Percentiles rank a stretch among this genome's conserved stretches.
These are phyloP conservation scores for Oryza brachyantha DNA, from an alignment of 176 grass and related monocot species.

Conservation along the genomic window DNA sequence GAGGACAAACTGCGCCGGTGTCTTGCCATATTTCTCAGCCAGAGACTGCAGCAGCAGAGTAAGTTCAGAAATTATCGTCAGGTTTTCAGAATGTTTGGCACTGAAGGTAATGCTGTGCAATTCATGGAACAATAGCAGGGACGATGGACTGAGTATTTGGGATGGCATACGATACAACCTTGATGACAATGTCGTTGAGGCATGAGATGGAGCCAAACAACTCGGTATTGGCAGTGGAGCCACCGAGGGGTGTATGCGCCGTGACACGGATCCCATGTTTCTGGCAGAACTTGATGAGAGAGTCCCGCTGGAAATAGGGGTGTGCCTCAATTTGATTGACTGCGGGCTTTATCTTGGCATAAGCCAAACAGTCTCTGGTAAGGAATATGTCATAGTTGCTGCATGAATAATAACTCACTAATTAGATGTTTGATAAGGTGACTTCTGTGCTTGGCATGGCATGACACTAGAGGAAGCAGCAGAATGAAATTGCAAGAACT, in stretches of 20 bases:
- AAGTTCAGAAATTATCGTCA: not conserved
- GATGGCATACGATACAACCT: conserved; percentile 46
- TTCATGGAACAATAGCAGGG: not conserved
- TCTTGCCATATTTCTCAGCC: conserved; percentile 78
- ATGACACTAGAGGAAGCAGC: not conserved
- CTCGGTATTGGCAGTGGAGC: conserved; percentile 73
- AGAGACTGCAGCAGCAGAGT: conserved; percentile 38
- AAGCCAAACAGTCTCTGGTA: conserved; percentile 77
- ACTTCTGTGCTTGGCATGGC: not conserved
- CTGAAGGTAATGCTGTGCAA: not conserved
- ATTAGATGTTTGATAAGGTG: not conserved
- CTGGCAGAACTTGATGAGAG: conserved; percentile 94
- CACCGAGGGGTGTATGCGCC: conserved; percentile 83
- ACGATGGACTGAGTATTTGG: not conserved
- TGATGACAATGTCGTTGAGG: conserved; percentile 73
- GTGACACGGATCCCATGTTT: conserved; percentile 84
- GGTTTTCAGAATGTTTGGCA: no score
- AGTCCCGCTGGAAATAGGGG: conserved; percentile 90
- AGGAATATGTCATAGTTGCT: conserved; percentile 99
- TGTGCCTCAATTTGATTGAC: conserved; percentile 95
- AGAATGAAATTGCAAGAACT: not conserved
- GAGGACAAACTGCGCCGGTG: conserved; percentile 59
- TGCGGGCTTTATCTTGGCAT: conserved; percentile 87
- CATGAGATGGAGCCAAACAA: conserved; percentile 83
- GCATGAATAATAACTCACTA: conserved; percentile 24